Evolutionary conservation across 305 asterid species (phyloP).

Genomic region (Fraxinus platypoda): DNA sequence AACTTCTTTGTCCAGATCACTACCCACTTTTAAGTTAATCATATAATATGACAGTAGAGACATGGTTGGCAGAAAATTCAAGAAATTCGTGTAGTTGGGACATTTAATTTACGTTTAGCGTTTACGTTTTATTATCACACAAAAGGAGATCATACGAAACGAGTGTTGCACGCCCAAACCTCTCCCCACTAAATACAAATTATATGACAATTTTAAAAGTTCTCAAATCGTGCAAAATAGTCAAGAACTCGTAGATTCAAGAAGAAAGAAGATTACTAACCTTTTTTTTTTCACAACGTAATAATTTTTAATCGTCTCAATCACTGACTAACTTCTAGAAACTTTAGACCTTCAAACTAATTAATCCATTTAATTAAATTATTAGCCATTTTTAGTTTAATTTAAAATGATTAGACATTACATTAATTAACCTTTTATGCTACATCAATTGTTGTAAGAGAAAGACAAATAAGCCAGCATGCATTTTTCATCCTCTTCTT

Average conservation of each 20-base stretch:
- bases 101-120: background rate
- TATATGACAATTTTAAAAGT: background rate
- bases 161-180: background rate
- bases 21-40: background rate
- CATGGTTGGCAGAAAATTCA: background rate
- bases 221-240: background rate
- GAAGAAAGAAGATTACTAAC: no score
- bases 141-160: background rate
- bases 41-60: background rate
- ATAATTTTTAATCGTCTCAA: background rate
- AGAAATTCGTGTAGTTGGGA: background rate
- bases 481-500: background rate
- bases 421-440: background rate
- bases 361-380: background rate
- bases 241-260: no score
- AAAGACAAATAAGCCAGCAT: background rate
- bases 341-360: background rate
- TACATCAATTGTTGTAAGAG: constrained; percentile 1
- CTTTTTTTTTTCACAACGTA: no score
- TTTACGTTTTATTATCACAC: background rate
- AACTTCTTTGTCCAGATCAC: background rate
- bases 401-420: background rate
- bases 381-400: background rate
- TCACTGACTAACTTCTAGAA: background rate
- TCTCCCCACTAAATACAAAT: background rate